A percentile compares a stretch with the other conserved stretches of the same genome.
These are phyloP conservation scores for Colletotrichum kahawae DNA, from an alignment of 2,329 filamentous ascomycete genomes.

Conservation along the genomic window DNA sequence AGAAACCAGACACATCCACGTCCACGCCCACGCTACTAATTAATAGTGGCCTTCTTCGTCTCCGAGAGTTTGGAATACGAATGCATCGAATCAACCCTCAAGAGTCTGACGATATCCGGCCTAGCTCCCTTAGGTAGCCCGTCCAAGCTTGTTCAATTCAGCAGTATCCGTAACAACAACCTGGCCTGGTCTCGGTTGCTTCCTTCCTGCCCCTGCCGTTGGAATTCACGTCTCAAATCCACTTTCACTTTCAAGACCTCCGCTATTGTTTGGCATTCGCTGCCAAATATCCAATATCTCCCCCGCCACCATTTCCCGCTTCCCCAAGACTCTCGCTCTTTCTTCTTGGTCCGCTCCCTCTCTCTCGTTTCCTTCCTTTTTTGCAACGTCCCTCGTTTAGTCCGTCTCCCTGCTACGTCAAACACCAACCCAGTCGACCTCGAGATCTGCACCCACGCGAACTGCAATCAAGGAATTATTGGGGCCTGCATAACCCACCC, in stretches of 20 bases:
- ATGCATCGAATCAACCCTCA: background rate
- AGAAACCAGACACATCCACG: background rate
- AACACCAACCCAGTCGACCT: background rate
- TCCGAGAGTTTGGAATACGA: background rate
- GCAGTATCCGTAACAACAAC: constrained; percentile 9
- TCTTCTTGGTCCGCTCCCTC: background rate
- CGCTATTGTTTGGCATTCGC: constrained; percentile 20
- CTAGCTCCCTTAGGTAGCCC: background rate
- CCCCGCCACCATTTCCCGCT: constrained; percentile 2
- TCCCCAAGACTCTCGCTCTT: background rate
- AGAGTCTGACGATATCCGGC: background rate
- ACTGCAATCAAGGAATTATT: background rate
- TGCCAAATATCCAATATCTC: constrained; percentile 21
- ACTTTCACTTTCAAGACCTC: constrained; percentile 2
- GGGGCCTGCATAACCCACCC: background rate
- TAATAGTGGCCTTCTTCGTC: background rate
- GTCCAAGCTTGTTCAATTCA: background rate
- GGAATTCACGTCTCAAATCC: constrained; percentile 10
- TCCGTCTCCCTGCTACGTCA: constrained; percentile 2
- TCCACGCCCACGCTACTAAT: background rate
- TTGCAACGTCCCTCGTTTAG: background rate
- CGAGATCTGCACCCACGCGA: constrained; percentile 1
- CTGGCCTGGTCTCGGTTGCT: constrained; percentile 6
- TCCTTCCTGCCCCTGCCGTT: constrained; percentile 13
- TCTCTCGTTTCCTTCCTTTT: background rate